Percentiles rank a stretch among this genome's conserved stretches.
These are phyloP conservation scores for Chaetomiaceae sp. DNA, from an alignment of 2,329 filamentous ascomycete genomes.

Conservation along the genomic window DNA sequence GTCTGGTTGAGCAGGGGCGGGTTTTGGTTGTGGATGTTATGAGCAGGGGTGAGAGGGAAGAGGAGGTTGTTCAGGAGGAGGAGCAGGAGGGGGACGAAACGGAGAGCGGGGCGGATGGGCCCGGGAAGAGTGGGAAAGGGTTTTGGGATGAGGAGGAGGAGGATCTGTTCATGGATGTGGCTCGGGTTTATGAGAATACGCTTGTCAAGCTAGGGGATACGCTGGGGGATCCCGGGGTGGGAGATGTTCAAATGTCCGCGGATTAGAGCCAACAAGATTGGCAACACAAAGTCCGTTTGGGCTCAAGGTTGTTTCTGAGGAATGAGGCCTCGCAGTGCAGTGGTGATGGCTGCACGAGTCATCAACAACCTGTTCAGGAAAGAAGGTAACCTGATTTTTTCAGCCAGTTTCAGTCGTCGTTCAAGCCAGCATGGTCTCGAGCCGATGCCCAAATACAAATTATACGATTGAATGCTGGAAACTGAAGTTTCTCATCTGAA, in stretches of 20 bases:
- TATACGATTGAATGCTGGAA: too few relatives aligned
- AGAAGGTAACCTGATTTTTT: too few relatives aligned
- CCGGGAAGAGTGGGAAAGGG: background rate
- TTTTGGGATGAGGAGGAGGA: constrained; percentile 36
- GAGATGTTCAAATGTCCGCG: constrained; percentile 5
- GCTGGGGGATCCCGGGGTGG: constrained; percentile 43
- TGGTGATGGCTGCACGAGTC: too few relatives aligned
- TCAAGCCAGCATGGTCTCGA: too few relatives aligned
- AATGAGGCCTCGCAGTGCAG: too few relatives aligned
- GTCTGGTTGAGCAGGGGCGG: constrained; percentile 72
- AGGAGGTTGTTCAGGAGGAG: constrained; percentile 41
- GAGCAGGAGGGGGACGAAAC: constrained; percentile 17
- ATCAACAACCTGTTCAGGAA: too few relatives aligned
- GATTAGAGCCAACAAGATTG: background rate
- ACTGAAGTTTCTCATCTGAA: too few relatives aligned
- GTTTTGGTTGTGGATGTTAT: constrained; percentile 66
- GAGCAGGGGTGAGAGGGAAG: too few relatives aligned
- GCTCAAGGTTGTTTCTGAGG: too few relatives aligned
- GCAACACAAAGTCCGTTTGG: too few relatives aligned
- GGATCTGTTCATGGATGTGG: constrained; percentile 62
- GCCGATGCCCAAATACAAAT: too few relatives aligned
- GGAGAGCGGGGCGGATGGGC: constrained; percentile 33
- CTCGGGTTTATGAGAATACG: constrained; percentile 73
- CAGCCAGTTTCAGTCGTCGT: too few relatives aligned
- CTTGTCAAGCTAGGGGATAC: constrained; percentile 68